phyloP scores from a whole-genome alignment of 148 eudicot species.

The Oxyria digyna region DNA sequence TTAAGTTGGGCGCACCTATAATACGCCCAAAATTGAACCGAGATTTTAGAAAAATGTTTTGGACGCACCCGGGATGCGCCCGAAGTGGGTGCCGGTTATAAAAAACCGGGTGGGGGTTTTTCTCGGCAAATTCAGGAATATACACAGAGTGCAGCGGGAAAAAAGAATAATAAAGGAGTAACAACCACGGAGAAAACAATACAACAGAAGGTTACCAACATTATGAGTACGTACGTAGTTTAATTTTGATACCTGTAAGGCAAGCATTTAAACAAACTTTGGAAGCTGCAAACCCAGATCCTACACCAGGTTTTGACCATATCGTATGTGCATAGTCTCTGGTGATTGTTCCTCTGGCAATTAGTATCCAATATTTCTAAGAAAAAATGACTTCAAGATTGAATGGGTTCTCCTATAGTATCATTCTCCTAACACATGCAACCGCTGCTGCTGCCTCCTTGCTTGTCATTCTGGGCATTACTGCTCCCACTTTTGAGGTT shows the following conservation, averaged over 20 bases:
- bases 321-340: conserved; percentile 2
- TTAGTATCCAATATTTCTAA: neutral
- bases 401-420: neutral
- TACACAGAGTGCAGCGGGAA: too few relatives aligned
- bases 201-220: neutral
- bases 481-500: conserved; percentile 52
- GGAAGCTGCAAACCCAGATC: neutral
- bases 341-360: neutral
- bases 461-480: conserved; percentile 53
- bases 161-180: neutral
- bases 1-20: too few relatives aligned
- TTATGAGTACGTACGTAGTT: neutral
- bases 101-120: too few relatives aligned
- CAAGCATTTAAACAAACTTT: neutral
- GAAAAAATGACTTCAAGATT: neutral
- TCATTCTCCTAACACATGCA: conserved; percentile 50
- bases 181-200: neutral
- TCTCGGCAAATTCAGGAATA: too few relatives aligned
- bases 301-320: neutral
- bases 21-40: too few relatives aligned
- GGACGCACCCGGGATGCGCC: too few relatives aligned
- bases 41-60: too few relatives aligned
- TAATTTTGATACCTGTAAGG: neutral
- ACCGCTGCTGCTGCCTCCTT: conserved; percentile 78
- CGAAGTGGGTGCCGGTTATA: too few relatives aligned